Evolutionary conservation across 805 yeast species (phyloP).

Genomic region (Candida hungchunana): DNA sequence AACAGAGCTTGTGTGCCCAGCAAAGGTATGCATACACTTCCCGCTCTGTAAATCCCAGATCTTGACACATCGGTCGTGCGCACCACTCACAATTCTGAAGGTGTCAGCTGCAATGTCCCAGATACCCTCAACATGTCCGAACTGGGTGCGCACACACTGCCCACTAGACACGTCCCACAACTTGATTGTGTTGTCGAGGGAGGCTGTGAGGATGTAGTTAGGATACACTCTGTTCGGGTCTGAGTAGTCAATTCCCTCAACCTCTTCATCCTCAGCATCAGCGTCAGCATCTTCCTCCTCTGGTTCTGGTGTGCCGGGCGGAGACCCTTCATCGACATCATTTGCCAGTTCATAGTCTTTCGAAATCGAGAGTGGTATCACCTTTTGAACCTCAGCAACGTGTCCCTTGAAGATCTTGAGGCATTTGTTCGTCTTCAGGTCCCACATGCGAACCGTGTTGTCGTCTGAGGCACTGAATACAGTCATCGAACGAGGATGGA

Average conservation of each 20-base stretch:
- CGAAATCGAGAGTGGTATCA: conserved; percentile 75
- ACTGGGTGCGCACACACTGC: conserved; percentile 85
- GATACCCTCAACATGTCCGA: conserved; percentile 97
- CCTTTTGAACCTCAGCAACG: conserved; percentile 91
- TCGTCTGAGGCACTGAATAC: conserved; percentile 90
- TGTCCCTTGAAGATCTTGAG: conserved; percentile 80
- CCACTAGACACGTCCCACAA: conserved; percentile 89
- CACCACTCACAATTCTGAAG: conserved; percentile 89
- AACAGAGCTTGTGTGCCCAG: conserved; percentile 58
- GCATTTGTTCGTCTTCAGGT: conserved; percentile 74
- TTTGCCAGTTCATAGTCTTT: conserved; percentile 51
- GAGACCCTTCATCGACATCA: conserved; percentile 32
- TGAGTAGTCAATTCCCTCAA: conserved; percentile 26
- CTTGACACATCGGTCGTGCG: conserved; percentile 85
- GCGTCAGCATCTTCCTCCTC: conserved; percentile 14
- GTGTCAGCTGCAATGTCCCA: conserved; percentile 97
- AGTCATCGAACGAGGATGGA: conserved; percentile 74
- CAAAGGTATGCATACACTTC: conserved; percentile 88
- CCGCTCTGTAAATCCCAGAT: conserved; percentile 97
- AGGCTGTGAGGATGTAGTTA: conserved; percentile 79
- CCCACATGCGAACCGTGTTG: conserved; percentile 93
- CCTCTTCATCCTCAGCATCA: conserved; percentile 16
- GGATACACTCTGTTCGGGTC: conserved; percentile 47
- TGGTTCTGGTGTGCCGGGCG: too few species aligned
- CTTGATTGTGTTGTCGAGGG: conserved; percentile 89